phyloP scores from a whole-genome alignment of 345 rosid genomes.

The Brassica juncea region DNA sequence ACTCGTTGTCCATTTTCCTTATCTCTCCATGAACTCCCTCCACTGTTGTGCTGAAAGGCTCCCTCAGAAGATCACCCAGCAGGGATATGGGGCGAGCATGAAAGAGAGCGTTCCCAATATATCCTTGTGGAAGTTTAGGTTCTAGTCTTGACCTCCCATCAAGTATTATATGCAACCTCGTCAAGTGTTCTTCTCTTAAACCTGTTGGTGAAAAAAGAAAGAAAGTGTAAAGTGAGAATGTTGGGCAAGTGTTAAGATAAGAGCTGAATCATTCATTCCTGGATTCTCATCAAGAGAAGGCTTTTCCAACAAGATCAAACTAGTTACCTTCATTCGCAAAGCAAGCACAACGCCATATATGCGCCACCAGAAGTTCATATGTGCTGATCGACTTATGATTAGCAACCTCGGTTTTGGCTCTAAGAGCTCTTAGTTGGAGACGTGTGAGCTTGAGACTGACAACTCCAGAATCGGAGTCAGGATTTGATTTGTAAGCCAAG shows the following conservation, averaged over 20 bases:
- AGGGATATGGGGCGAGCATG: slow-evolving; percentile 19
- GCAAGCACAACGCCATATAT: slow-evolving; percentile 46
- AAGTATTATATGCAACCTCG: slow-evolving; percentile 39
- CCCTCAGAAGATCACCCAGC: slow-evolving; percentile 35
- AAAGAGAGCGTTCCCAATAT: slow-evolving; percentile 49
- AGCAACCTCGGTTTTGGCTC: slow-evolving; percentile 23
- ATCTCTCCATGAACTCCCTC: slow-evolving; percentile 37
- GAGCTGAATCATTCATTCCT: too few relatives aligned
- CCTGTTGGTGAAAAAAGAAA: slow-evolving; percentile 3
- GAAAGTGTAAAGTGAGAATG: not conserved
- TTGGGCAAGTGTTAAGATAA: not conserved
- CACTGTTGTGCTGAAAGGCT: slow-evolving; percentile 32
- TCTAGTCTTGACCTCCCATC: slow-evolving; percentile 48
- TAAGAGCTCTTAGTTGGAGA: slow-evolving; percentile 38
- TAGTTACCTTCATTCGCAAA: slow-evolving; percentile 39
- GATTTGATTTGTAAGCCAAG: slow-evolving; percentile 23
- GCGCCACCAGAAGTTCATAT: slow-evolving; percentile 41
- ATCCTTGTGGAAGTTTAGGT: slow-evolving; percentile 50
- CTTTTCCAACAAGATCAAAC: not conserved
- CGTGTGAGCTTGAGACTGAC: slow-evolving; percentile 36
- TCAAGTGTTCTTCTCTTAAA: slow-evolving; percentile 32
- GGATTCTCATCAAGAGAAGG: not conserved
- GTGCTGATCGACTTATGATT: slow-evolving; percentile 27
- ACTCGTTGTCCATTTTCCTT: slow-evolving; percentile 41
- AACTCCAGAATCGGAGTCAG: slow-evolving; percentile 21